Evolutionary conservation across 257 asterid species (phyloP).

Genomic region (Asclepias syriaca): DNA sequence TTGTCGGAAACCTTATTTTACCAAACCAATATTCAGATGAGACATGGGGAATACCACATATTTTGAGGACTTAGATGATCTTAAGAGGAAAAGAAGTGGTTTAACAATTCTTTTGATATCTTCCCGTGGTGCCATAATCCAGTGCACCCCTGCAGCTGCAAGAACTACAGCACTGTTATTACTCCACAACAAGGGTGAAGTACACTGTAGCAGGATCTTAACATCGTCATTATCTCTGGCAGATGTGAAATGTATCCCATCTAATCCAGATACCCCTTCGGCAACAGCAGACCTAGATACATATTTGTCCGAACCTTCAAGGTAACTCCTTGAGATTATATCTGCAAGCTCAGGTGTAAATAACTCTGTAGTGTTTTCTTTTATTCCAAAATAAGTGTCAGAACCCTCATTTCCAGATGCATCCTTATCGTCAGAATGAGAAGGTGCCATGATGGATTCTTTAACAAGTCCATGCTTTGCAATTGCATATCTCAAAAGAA

Average conservation of each 20-base stretch:
- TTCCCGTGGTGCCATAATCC: slow-evolving; percentile 93
- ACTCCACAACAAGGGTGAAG: slow-evolving; percentile 84
- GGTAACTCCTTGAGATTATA: slow-evolving; percentile 73
- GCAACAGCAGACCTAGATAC: slow-evolving; percentile 52
- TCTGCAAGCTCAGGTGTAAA: slow-evolving; percentile 51
- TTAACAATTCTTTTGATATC: slow-evolving; percentile 68
- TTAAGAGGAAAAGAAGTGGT: slow-evolving; percentile 85
- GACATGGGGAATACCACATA: slow-evolving; percentile 60
- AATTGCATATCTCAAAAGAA: slow-evolving; percentile 77
- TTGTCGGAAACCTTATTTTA: neutral
- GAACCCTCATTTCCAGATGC: slow-evolving; percentile 36
- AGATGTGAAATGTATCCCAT: slow-evolving; percentile 52
- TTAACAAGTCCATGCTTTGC: slow-evolving; percentile 88
- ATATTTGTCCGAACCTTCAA: slow-evolving; percentile 90
- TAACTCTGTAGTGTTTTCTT: slow-evolving; percentile 32
- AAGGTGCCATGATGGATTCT: slow-evolving; percentile 72
- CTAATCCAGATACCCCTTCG: slow-evolving; percentile 39
- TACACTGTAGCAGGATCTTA: slow-evolving; percentile 78
- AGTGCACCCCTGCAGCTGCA: slow-evolving; percentile 97
- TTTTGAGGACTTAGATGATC: slow-evolving; percentile 86
- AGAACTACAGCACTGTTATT: slow-evolving; percentile 93
- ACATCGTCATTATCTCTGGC: slow-evolving; percentile 73
- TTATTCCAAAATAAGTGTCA: slow-evolving; percentile 33
- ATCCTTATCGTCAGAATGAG: slow-evolving; percentile 29
- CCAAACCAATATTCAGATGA: slow-evolving; percentile 5